Base-by-base conservation (phyloP, 768 basidiomycete genomes). In the Xanthoconium stramineum region DNA sequence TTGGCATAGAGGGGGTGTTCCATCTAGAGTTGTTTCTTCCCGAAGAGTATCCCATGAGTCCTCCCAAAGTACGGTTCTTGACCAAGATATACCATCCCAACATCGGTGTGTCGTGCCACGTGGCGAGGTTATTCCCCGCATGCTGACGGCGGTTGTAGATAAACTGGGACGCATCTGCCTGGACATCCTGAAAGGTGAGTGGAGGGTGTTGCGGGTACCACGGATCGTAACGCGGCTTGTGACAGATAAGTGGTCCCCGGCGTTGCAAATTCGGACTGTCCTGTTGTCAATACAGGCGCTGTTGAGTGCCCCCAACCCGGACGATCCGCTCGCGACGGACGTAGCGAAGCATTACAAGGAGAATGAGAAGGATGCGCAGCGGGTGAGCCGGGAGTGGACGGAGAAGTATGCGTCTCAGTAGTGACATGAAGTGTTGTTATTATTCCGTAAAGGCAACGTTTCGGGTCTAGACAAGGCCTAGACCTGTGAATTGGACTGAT, bases 21-120 rank as follows among this genome's bases (percentile, higher is more conserved):
- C 89, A 87, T 65, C 81, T 98, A n/a, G 97, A 99, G 74, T 79
- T 99, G 43, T 99, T 98, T 77, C 79, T 99, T 29, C 97, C 97
- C 5, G 97, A 98, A 74, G 97, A 98, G 73, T 99, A 99, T 75
- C 97, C 97, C 1, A 99, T 99, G 97, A 91, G 89, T 48, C 96
- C 97, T 0, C 97, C 97, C 24, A 99, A 99, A 76, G 97, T 99
- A 55, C 82, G 96, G 62, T 98, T 96, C 77, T 77, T 97, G 64
- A 97, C 95, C 54, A 95, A 94, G 86, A 96, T 98, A 78, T 95
- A 96, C 78, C 94, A 98, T 74, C 95, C 97, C 47, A 99, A 99
- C 73, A 99, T 99, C 76, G 96, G 96, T 97, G 69, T 66, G 91
- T 74, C 46, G 46, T 32, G 47, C 43, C 47, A 52, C 30, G 63